Evolutionary conservation across 805 yeast species (phyloP).

Genomic region (Teunomyces gatunensis): DNA sequence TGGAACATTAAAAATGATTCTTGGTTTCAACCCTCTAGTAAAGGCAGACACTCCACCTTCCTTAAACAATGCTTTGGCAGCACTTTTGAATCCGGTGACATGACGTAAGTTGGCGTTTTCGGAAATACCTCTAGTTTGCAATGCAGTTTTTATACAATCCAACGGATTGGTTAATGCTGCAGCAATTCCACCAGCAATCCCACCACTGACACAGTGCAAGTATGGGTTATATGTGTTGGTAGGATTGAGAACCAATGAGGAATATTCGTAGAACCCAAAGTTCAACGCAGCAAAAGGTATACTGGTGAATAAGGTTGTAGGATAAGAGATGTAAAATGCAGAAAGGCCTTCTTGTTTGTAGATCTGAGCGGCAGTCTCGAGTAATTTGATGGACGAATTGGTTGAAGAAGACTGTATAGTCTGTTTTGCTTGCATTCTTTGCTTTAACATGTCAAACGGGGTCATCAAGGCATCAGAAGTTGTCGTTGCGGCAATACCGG

Average conservation of each 20-base stretch:
- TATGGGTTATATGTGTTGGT: slow-evolving; percentile 77
- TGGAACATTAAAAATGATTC: slow-evolving; percentile 91
- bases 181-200: slow-evolving; percentile 90
- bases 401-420: slow-evolving; percentile 5
- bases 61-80: slow-evolving; percentile 63
- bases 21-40: slow-evolving; percentile 81
- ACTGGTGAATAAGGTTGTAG: slow-evolving; percentile 87
- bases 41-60: slow-evolving; percentile 67
- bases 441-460: slow-evolving; percentile 94
- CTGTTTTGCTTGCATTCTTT: slow-evolving; percentile 71
- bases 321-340: slow-evolving; percentile 91
- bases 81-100: slow-evolving; percentile 67
- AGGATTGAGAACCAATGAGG: slow-evolving; percentile 79
- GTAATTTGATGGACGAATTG: slow-evolving; percentile 27
- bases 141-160: slow-evolving; percentile 87
- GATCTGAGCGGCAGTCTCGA: slow-evolving; percentile 44
- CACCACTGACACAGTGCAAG: slow-evolving; percentile 89
- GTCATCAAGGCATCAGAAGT: slow-evolving; percentile 95
- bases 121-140: slow-evolving; percentile 75
- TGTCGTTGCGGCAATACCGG: slow-evolving; percentile 91
- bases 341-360: slow-evolving; percentile 62
- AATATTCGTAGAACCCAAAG: slow-evolving; percentile 86
- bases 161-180: slow-evolving; percentile 94
- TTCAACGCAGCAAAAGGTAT: slow-evolving; percentile 94
- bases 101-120: slow-evolving; percentile 46